These are phyloP conservation scores for Pycnococcus provasolii DNA, from an alignment of 139 green algal species.

Conservation along the genomic window DNA sequence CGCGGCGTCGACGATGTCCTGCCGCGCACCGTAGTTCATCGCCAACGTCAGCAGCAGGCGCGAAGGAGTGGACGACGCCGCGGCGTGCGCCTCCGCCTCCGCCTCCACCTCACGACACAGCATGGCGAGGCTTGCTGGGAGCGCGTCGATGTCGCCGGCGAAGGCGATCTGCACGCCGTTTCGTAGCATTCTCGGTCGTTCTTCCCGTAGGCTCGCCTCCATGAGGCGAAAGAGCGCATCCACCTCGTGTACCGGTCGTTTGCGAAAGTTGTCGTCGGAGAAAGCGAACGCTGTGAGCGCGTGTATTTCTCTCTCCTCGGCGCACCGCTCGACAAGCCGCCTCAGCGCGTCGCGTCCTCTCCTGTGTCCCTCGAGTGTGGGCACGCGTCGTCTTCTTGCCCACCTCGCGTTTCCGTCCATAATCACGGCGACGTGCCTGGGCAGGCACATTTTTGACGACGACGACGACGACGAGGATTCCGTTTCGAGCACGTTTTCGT, in stretches of 20 bases:
- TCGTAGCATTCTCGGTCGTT: constrained; percentile 30
- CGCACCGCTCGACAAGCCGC: constrained; percentile 25
- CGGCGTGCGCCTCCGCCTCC: constrained; percentile 29
- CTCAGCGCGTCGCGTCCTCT: constrained; percentile 39
- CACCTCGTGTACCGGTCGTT: constrained; percentile 42
- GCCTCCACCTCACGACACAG: constrained; percentile 37
- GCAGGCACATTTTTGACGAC: background rate
- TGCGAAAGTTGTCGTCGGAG: constrained; percentile 59
- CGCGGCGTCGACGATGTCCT: constrained; percentile 53
- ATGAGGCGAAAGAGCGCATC: constrained; percentile 51
- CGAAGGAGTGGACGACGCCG: no score
- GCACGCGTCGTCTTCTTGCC: constrained; percentile 30
- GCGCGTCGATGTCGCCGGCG: constrained; percentile 37
- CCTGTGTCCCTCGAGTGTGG: constrained; percentile 37
- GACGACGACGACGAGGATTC: no score
- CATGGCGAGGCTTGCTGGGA: constrained; percentile 38
- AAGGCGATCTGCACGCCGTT: constrained; percentile 22
- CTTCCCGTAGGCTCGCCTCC: constrained; percentile 24
- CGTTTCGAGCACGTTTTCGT: no score
- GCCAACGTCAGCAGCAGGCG: constrained; percentile 41
- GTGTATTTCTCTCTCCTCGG: constrained; percentile 34
- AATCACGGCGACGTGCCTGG: constrained; percentile 43
- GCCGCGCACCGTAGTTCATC: constrained; percentile 45
- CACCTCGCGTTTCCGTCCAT: constrained; percentile 63
- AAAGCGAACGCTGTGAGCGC: constrained; percentile 58